Percentiles rank a stretch among this genome's conserved stretches.
These are phyloP conservation scores for Pezicula neosporulosa DNA, from an alignment of 2,329 filamentous ascomycete genomes.

Conservation along the genomic window DNA sequence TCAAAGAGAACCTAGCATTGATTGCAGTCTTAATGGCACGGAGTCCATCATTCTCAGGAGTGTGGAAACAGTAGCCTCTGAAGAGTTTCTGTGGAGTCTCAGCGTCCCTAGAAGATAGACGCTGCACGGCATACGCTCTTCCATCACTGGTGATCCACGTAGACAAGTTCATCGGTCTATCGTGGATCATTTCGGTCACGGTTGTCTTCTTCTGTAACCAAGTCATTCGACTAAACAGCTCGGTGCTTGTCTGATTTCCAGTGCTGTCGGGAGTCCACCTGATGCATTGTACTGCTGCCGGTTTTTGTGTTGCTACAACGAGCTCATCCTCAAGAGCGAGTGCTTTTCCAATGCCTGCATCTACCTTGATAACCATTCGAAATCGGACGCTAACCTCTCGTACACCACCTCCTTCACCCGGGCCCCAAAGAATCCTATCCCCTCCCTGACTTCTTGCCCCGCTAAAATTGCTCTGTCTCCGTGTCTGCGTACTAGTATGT, in stretches of 20 bases:
- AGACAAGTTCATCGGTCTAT: conserved; percentile 92
- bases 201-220: conserved; percentile 78
- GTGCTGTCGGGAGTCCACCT: conserved; percentile 83
- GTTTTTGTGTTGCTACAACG: conserved; percentile 85
- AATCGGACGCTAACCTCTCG: conserved; percentile 88
- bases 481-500: conserved; percentile 58
- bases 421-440: conserved; percentile 66
- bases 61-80: conserved; percentile 87
- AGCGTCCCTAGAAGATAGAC: conserved; percentile 41
- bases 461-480: conserved; percentile 58
- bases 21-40: conserved; percentile 74
- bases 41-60: conserved; percentile 55
- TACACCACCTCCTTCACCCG: conserved; percentile 79
- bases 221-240: conserved; percentile 80
- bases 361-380: conserved; percentile 96
- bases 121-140: conserved; percentile 85
- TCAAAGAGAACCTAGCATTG: conserved; percentile 90
- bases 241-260: conserved; percentile 84
- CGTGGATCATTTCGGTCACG: conserved; percentile 84
- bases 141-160: conserved; percentile 92
- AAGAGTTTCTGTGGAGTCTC: conserved; percentile 63
- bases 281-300: conserved; percentile 94
- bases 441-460: conserved; percentile 42
- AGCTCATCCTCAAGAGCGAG: conserved; percentile 90
- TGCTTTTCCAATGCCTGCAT: conserved; percentile 86